Evolutionary conservation across 1,284 basidiomycete species (phyloP), one percentile per base, ranked within the genome.

Genomic region (Irpex sp.): DNA sequence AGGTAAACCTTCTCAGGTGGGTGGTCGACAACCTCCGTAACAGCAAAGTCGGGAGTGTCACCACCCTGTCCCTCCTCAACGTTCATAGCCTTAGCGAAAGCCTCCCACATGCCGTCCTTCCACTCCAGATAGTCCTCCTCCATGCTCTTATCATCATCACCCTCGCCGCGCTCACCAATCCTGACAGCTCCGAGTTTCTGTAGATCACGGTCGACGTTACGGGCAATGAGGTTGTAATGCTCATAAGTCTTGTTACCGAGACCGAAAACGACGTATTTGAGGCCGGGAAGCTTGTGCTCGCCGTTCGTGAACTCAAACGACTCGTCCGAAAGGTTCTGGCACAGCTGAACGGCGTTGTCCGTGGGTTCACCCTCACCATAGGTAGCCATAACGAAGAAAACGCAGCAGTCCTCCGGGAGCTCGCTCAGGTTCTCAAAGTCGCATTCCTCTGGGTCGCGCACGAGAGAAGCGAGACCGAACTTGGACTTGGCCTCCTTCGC

Each of bases 71-170:
- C 97, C 77, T 98, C 97, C 76, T 98, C 95, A 62, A 98, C 93
- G 66, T 84, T 84, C 83, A 98, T 85, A 57, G 85, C 84, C 66
- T 83, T 76, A 33, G 94, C 85, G 65, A 99, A 94, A 4, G 88
- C 87, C 54, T 92, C 89, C 89, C 95, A 98, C 95, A 98, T 96
- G 70, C 83, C 85, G 74, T 99, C 97, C 78, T 99, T 99, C 97
- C 97, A 99, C 67, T 94, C 95, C n/a, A 99, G 85, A 75, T 98
- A 99, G 78, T 99, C 97, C 79, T 99, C 97, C 77, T 99, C 97
- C 94, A 99, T 97, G 73, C 93, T 95, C 83, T 97, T 97, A 78
- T 99, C 97, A 74, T 99, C 97, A 73, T 99, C 97, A 68, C 97
- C 97, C 78, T 98, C 95, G 17, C 97, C 97, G 50, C 90, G 85